Evolutionary conservation across 192 early-diverging fungal species (phyloP), one percentile per base, ranked within the genome.

Genomic region (Spizellomyces sp.): DNA sequence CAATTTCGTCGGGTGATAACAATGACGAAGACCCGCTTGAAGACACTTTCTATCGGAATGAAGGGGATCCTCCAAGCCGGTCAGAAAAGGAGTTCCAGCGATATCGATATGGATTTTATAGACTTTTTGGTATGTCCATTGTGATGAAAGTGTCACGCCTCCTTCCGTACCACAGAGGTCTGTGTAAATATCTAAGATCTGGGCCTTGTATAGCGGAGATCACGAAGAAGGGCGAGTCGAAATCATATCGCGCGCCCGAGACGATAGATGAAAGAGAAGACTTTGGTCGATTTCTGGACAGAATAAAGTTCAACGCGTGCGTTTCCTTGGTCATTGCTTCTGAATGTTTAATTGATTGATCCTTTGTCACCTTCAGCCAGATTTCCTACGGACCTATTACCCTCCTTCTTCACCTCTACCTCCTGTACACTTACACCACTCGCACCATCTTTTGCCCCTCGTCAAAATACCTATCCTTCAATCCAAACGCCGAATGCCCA

Each of bases 31-130:
- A 56, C 0, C 22, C 54, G 54, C 22, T 22, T 19, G 59, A 61
- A 0, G 59, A 61, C 15, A 61, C 59, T 27, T 67, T 14, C 19
- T 67, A 60, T 47, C 45, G 21, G 14, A 15, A 59, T 15, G 54
- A 67, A 10, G 50, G n/a, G 9, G 55, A 12, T 10, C 5, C 45
- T n/a, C 66, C 48, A 19, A 22, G 58, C 9, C 2, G 36, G 10
- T 41, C 52, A 48, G 72, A 74, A 15, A 14, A 46, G 0, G 72
- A 66, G 57, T 74, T 58, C 59, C 56, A 59, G n/a, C 63, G 54
- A 27, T 74, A 74, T 67, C 72, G 72, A 21, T 14, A 67, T 57
- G 64, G 64, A n/a, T 74, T 74, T 41, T 74, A 60, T 62, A 74
- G 45, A 27, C 27, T 74, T 7, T 74, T 42, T 41, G 52, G 72